A percentile compares a stretch with the other conserved stretches of the same genome.
Evolutionary conservation across 345 rosid species (phyloP).

Genomic region (Raphanus raphanistrum): DNA sequence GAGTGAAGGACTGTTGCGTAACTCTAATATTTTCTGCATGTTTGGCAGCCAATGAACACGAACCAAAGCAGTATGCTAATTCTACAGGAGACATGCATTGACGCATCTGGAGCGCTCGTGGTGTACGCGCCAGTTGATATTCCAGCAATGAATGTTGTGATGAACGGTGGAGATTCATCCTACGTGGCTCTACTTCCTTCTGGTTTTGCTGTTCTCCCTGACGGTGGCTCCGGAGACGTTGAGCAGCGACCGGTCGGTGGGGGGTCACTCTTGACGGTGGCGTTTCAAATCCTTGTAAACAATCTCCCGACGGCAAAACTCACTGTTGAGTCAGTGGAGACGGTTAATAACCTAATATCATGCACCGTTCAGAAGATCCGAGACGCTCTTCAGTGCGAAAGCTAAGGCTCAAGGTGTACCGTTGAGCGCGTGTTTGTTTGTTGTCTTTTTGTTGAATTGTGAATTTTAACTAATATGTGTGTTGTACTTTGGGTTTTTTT

Average conservation of each 20-base stretch:
- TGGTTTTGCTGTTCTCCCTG: constrained; percentile 75
- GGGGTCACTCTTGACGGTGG: constrained; percentile 80
- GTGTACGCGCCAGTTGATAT: constrained; percentile 74
- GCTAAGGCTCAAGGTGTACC: neutral
- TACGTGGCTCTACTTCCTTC: constrained; percentile 85
- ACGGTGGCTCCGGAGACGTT: constrained; percentile 17
- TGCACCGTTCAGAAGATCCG: constrained; percentile 80
- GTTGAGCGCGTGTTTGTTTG: neutral
- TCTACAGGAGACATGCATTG: constrained; percentile 65
- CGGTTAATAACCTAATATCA: constrained; percentile 68
- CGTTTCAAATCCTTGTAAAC: constrained; percentile 78
- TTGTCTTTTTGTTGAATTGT: constrained; percentile 8
- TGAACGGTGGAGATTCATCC: constrained; percentile 75
- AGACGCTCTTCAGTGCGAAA: constrained; percentile 50
- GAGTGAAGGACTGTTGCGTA: neutral
- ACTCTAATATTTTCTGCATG: too few relatives aligned
- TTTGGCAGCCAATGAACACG: constrained; percentile 52
- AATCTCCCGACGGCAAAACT: constrained; percentile 78
- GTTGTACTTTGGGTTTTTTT: neutral
- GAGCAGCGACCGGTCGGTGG: constrained; percentile 37
- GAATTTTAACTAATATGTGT: constrained; percentile 2
- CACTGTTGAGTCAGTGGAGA: constrained; percentile 76
- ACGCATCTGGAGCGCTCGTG: constrained; percentile 57
- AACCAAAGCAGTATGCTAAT: constrained; percentile 68
- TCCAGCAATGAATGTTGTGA: constrained; percentile 56